These are phyloP conservation scores for Phytophthora macrochlamydospora DNA, from an alignment of 352 stramenopile species.

Conservation along the genomic window DNA sequence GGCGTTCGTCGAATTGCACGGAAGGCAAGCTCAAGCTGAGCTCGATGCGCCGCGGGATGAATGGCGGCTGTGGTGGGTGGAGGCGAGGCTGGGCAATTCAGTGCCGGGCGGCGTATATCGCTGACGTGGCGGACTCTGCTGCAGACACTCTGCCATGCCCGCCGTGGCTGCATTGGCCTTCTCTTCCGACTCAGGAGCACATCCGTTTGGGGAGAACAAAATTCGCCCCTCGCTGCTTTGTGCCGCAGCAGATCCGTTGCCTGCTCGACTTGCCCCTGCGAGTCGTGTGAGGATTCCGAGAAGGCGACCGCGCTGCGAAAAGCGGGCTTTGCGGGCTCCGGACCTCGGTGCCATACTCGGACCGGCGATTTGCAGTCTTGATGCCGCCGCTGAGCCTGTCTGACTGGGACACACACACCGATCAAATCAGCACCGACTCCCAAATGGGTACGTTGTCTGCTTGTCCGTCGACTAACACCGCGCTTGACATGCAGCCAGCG, in stretches of 20 bases:
- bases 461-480: neutral
- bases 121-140: no score
- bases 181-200: neutral
- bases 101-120: no score
- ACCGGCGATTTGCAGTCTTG: neutral
- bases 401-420: neutral
- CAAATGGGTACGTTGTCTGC: slow-evolving; percentile 8
- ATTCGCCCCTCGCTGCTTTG: neutral
- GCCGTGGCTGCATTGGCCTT: neutral
- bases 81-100: no score
- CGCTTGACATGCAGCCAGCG: no score
- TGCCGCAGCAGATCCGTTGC: neutral
- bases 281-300: neutral
- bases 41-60: no score
- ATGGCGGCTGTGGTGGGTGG: no score
- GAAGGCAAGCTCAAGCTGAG: no score
- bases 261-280: neutral
- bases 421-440: neutral
- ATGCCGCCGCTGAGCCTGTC: neutral
- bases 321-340: neutral
- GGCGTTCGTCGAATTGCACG: no score
- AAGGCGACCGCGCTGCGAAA: neutral
- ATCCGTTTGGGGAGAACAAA: neutral
- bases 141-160: neutral
- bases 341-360: neutral